phyloP scores from a whole-genome alignment of 441 rosid genomes.

The Omphalea diandra region DNA sequence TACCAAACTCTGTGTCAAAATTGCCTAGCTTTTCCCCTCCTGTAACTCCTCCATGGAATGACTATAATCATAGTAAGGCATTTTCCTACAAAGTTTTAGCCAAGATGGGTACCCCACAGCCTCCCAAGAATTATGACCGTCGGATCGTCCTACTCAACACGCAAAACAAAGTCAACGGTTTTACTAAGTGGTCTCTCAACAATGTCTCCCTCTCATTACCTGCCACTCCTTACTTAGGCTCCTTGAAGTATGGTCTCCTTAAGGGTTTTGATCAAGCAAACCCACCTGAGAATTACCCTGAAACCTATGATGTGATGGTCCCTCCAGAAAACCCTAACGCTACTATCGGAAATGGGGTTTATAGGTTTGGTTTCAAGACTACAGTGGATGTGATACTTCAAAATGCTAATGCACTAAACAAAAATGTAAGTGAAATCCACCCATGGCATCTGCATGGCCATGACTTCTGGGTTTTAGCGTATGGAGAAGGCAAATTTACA shows the following conservation, averaged over 20 bases:
- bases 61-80: constrained; percentile 43
- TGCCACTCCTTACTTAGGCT: constrained; percentile 71
- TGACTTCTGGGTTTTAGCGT: constrained; percentile 78
- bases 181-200: constrained; percentile 66
- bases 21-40: constrained; percentile 52
- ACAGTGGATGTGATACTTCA: constrained; percentile 75
- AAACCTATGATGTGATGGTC: constrained; percentile 45
- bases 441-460: constrained; percentile 94
- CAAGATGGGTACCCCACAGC: constrained; percentile 36
- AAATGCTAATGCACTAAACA: constrained; percentile 48
- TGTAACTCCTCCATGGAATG: constrained; percentile 61
- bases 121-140: constrained; percentile 37
- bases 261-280: constrained; percentile 31
- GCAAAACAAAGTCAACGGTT: constrained; percentile 52
- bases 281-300: constrained; percentile 47
- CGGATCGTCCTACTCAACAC: constrained; percentile 65
- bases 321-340: constrained; percentile 50
- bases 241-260: constrained; percentile 46
- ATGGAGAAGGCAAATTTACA: constrained; percentile 62
- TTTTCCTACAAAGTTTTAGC: constrained; percentile 38
- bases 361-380: constrained; percentile 35
- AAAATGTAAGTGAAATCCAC: constrained; percentile 55
- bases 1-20: constrained; percentile 32
- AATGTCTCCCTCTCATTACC: constrained; percentile 60
- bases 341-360: constrained; percentile 48